Evolutionary conservation across 768 basidiomycete genomes (phyloP), one percentile per base, ranked within the genome.

Genomic region (Terana coerulea): DNA sequence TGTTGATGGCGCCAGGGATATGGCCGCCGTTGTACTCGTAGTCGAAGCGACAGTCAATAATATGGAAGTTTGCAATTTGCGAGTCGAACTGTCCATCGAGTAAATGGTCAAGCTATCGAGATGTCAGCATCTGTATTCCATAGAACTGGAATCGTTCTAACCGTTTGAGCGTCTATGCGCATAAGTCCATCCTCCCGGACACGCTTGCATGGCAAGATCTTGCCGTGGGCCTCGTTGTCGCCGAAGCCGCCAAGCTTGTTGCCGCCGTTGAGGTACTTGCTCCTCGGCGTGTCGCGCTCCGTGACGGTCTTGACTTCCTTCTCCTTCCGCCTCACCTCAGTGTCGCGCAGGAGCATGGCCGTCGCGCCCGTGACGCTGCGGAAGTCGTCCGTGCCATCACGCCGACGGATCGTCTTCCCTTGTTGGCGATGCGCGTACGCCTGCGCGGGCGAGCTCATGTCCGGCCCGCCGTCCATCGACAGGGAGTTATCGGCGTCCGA

Each of bases 1-100:
- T 83, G 66, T 98, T 98, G 66, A 94, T 75, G 6, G 97, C 95
- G 12, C 93, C 89, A 9, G 81, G 80, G 57, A 98, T 82, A 71
- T 98, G 97, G 0, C 97, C 97, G 8, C 97, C 97, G 43, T 77
- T 75, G 67, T 86, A 98, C 70, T 99, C 97, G 63, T 97, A 99
- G 56, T 93, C 92, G 68, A 98, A 99, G 36, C 97, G 88, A 68
- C 97, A 98, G 70, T 99, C 97, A 59, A 99, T 86, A 51, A 99
- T 70, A 59, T 88, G 78, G 67, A 76, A 97, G 40, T 81, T 75
- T 33, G 77, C 74, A 51, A 95, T 82, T 54, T 78, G 70, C 17
- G 77, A 64, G 45, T 80, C 69, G 68, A 81, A 98, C 57, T 70
- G 75, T 21, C 95, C 95, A 42, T 84, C 80, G 28, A 98, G 69